phyloP scores from a whole-genome alignment of 176 grass and related monocot species.

The Triticum aestivum region IWGSC_CS_RefSeq_v2.1 NC_057795.1:476394185-476394684 shows the following conservation, averaged over 20 bases:
- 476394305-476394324: conserved; percentile 57
- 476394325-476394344: conserved; percentile 60
- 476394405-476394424: conserved; percentile 79
- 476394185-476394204: conserved; percentile 37
- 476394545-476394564: neutral
- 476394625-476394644: conserved; percentile 2
- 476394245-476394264: conserved; percentile 46
- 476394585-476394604: neutral
- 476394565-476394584: conserved; percentile 6
- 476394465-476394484: conserved; percentile 65
- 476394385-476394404: conserved; percentile 55
- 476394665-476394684: neutral
- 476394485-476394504: conserved; percentile 71
- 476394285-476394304: conserved; percentile 75
- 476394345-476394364: conserved; percentile 62
- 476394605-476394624: neutral
- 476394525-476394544: conserved; percentile 43
- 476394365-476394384: conserved; percentile 53
- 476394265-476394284: conserved; percentile 62
- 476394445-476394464: conserved; percentile 62
- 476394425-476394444: conserved; percentile 79
- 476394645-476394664: neutral
- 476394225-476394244: conserved; percentile 61
- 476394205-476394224: conserved; percentile 80
- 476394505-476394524: conserved; percentile 59